Base-by-base conservation (phyloP, 768 basidiomycete genomes). In the Hydnum rufescens region DNA sequence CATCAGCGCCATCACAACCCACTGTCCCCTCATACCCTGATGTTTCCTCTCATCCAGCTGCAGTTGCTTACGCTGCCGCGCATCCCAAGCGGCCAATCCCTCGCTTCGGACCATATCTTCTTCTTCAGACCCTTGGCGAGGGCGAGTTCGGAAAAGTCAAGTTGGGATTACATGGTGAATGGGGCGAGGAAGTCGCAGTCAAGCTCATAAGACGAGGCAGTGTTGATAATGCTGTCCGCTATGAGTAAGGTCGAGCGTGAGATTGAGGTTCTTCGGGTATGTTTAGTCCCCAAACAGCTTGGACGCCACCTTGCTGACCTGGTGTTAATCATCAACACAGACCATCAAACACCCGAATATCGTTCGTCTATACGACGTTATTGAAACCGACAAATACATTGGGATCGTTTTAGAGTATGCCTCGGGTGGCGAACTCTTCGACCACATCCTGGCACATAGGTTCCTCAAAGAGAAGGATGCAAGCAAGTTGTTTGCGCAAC, bases 341-440 rank as follows among this genome's bases (percentile, higher is more conserved):
- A 78, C 76, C 52, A 74, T 99, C 55, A 88, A 89, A 63, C 95
- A 99, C 59, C 95, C 95, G 0, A 97, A 97, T 65, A 97, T 99
- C 66, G 95, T 97, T 32, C 80, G 90, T 5, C 70, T 97, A 43
- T 96, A 93, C 74, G 95, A 99, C 63, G 92, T 97, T 22, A 95
- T 99, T 58, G 92, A 97, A 65, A 97, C 95, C 1, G 95, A 97
- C 71, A 96, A 95, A 66, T 97, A 97, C 68, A 97, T 99, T 60
- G 95, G 95, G 32, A 99, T 99, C 63, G 93, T 99, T 59, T 77
- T 99, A 56, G 95, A 97, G 65, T 97, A 93, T 61, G 95, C 95
- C 32, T 90, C 88, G 1, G 95, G 95, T 51, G 95, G 95, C 53
- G 95, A 99, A 64, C 78, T 99, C 22, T 97, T 99, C 66, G 95